Evolutionary conservation across 1,139 yeast genomes (phyloP).

Genomic region (Pichia terricola): DNA sequence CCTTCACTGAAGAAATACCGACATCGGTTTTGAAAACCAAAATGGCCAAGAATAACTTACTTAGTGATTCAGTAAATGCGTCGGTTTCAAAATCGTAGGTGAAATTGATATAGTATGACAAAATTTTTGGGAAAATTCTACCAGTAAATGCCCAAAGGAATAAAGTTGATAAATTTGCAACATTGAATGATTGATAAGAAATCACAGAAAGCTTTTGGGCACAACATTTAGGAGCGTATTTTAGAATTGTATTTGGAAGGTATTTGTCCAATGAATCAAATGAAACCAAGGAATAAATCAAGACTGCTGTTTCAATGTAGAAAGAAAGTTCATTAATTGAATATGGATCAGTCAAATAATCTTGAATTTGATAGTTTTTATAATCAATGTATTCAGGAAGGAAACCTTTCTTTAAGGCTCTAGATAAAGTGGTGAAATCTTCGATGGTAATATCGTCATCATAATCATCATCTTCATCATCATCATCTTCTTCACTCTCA

Average conservation of each 20-base stretch:
- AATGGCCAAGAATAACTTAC: constrained; percentile 37
- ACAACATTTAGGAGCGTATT: constrained; percentile 21
- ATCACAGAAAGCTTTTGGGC: constrained; percentile 26
- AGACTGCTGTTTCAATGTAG: constrained; percentile 30
- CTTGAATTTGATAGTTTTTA: constrained; percentile 37
- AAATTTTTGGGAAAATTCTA: constrained; percentile 32
- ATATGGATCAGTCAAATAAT: constrained; percentile 38
- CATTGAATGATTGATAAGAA: constrained; percentile 31
- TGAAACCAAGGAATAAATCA: constrained; percentile 31
- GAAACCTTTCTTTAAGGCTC: constrained; percentile 24
- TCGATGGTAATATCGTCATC: constrained; percentile 12
- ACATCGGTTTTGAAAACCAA: constrained; percentile 30
- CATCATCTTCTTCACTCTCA: constrained; percentile 10
- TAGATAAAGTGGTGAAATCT: constrained; percentile 3
- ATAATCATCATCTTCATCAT: constrained; percentile 23
- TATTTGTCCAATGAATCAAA: constrained; percentile 32
- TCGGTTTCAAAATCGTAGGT: constrained; percentile 37
- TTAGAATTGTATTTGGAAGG: constrained; percentile 25
- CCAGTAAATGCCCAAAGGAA: constrained; percentile 35
- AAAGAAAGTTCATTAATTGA: constrained; percentile 37
- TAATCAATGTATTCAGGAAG: constrained; percentile 31
- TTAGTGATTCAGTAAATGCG: constrained; percentile 43
- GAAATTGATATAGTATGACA: constrained; percentile 46
- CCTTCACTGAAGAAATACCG: constrained; percentile 28
- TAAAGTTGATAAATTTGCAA: constrained; percentile 28